Base-by-base conservation (phyloP, 2,329 filamentous ascomycete genomes). In the Aspergillus proliferans region DNA sequence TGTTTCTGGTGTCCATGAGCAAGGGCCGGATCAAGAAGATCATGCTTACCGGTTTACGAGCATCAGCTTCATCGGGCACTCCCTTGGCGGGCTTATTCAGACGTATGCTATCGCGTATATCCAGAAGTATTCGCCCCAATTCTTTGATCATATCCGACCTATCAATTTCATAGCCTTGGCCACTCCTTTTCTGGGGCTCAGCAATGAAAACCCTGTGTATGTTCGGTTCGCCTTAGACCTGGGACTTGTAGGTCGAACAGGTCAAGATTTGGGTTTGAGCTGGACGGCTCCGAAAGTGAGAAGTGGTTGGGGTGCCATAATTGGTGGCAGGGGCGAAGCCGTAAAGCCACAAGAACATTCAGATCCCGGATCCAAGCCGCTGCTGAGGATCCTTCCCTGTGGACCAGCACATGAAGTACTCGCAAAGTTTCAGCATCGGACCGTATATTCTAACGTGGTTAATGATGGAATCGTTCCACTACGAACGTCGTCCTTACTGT, bases 181-280 rank as follows among this genome's bases (percentile, higher is more conserved):
- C 14, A 86, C 91, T 0, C 92, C 92, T 0, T 89, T 96, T 57
- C 73, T 97, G 1, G 92, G 92, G 0, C 74, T 97, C 34, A 97
- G 92, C 68, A 96, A 98, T 65, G 93, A 98, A 65, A 98, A 98
- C 59, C 93, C 93, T 0, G 78, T 97, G 49, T 98, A 98, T 66
- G 88, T 98, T 69, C 95, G 91, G 62, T 97, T 98, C 67, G 93
- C 93, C 0, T 76, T 98, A 3, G 93, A 98, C 66, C 95, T 97
- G 71, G 93, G 93, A 0, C 78, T 98, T 1, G 92, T 98, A 12
- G 93, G 93, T n/a, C 82, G 92, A 47, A 96, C 93, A 2, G 93
- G 93, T 6, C 89, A 97, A 68, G 93, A 98, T 71, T 77, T 98
- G 7, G 93, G 93, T 19, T 74, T 98, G 52, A 95, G 91, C 1